Base-by-base conservation (phyloP, 306 rosid genomes). In the Astragalus membranaceus region DNA sequence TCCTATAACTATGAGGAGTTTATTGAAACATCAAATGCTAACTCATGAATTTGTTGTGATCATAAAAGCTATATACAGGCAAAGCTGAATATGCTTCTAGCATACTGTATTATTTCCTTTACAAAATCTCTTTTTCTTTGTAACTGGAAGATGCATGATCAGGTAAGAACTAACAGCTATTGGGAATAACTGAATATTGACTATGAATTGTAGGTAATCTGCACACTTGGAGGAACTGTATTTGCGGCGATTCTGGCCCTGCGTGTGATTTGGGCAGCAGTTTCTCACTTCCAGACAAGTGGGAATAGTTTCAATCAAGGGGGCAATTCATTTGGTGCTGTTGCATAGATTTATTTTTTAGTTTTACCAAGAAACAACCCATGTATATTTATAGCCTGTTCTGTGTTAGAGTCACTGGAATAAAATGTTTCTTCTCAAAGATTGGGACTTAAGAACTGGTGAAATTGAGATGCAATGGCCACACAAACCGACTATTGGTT, bases 181-280 rank as follows among this genome's bases (percentile, higher is more conserved):
- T 16, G 12, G 37, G n/a, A n/a, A n/a, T n/a, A n/a, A n/a, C n/a
- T 42, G 68, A 64, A 36, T 36, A 46, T 77, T 26, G 55, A 55
- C n/a, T 43, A 13, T 79, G 67, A 66, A 72, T 84, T 3, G 6
- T 64, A 88, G 95, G 95, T 88, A 61, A 74, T 82, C 16, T 88
- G 95, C 84, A 82, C 75, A 48, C 78, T 88, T 14, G 95, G 95
- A 47, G 91, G 95, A 42, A 71, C 89, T 6, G 89, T 84, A 36
- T 88, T 86, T 39, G 79, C 80, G 36, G 86, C 85, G 55, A 82
- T 88, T 75, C 70, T 88, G 77, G 53, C 84, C 15, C 78, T 88
- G 43, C 91, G 95, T 15, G 82, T 86, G 68, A 73, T 84, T 53
- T 86, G 85, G 91, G 82, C 95, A 0, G 75, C 86, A 10, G 56